Conservation (phyloP, 2,329 filamentous ascomycete genomes). For the Pyrenophora teres region DNA sequence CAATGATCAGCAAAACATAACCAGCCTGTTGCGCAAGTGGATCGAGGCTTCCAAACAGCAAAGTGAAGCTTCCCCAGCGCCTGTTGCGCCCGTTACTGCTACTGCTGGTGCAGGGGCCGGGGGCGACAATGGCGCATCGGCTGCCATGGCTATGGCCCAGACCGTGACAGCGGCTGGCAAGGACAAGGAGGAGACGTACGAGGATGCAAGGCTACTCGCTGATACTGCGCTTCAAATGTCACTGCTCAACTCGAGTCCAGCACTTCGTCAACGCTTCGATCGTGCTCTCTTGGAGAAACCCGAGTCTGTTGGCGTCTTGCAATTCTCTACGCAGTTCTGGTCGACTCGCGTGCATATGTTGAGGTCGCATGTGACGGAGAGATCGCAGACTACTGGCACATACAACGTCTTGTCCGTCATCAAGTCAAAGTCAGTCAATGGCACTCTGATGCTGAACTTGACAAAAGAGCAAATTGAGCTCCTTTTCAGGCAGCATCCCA, state of each 20-base stretch:
- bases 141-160: conserved; percentile 77
- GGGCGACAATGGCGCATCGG: conserved; percentile 53
- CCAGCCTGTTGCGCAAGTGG: conserved; percentile 77
- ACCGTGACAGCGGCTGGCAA: conserved; percentile 57
- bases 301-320: conserved; percentile 75
- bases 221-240: conserved; percentile 87
- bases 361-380: conserved; percentile 88
- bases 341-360: conserved; percentile 83
- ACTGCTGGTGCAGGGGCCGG: conserved; percentile 32
- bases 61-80: conserved; percentile 42
- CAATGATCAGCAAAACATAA: conserved; percentile 81
- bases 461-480: conserved; percentile 90
- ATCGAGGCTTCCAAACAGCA: conserved; percentile 69
- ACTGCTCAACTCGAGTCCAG: conserved; percentile 77
- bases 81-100: conserved; percentile 24
- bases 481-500: conserved; percentile 89
- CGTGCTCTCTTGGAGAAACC: conserved; percentile 84
- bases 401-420: conserved; percentile 94
- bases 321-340: conserved; percentile 95
- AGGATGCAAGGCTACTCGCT: conserved; percentile 75
- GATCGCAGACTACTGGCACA: conserved; percentile 80
- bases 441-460: conserved; percentile 74
- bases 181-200: conserved; percentile 69
- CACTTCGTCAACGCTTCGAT: conserved; percentile 81
- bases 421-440: conserved; percentile 76